phyloP scores from a whole-genome alignment of 345 rosid species.

The Nasturtium officinale region DNA sequence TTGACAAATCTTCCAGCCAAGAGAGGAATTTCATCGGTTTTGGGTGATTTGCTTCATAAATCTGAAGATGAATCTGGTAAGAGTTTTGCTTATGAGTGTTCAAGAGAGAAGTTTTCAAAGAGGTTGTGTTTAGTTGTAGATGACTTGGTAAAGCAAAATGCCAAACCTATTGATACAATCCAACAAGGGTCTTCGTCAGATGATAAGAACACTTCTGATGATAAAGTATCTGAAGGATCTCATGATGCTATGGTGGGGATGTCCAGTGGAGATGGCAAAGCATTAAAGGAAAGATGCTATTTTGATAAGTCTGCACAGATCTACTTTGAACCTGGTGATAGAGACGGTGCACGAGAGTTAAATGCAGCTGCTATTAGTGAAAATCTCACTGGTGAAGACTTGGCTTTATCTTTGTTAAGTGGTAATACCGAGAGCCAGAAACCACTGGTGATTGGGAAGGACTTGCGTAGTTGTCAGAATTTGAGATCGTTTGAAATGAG shows the following conservation, averaged over 20 bases:
- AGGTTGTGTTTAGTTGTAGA: constrained; percentile 53
- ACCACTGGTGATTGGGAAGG: constrained; percentile 42
- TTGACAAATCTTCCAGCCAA: constrained; percentile 56
- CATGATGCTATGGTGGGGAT: constrained; percentile 37
- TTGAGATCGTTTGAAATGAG: constrained; percentile 55
- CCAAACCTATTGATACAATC: constrained; percentile 9
- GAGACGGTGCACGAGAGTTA: constrained; percentile 39
- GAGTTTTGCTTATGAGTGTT: constrained; percentile 14
- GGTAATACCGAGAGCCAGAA: constrained; percentile 41
- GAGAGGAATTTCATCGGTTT: constrained; percentile 51
- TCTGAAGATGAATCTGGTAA: constrained; percentile 41
- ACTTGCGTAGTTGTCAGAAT: constrained; percentile 47
- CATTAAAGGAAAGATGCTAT: constrained; percentile 27
- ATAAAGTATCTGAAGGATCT: constrained; percentile 33
- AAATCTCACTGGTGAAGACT: constrained; percentile 19
- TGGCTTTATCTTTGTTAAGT: constrained; percentile 26
- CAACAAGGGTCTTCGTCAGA: constrained; percentile 24
- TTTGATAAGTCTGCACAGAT: neutral
- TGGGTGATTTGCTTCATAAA: constrained; percentile 42
- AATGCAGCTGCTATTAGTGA: constrained; percentile 15
- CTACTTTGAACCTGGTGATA: constrained; percentile 44
- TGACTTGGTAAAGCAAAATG: constrained; percentile 47
- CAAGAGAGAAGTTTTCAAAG: constrained; percentile 44
- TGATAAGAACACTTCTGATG: constrained; percentile 34
- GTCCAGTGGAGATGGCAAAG: constrained; percentile 39